Evolutionary conservation across 352 stramenopile species (phyloP).

Genomic region (Phytopythium kandeliae): DNA sequence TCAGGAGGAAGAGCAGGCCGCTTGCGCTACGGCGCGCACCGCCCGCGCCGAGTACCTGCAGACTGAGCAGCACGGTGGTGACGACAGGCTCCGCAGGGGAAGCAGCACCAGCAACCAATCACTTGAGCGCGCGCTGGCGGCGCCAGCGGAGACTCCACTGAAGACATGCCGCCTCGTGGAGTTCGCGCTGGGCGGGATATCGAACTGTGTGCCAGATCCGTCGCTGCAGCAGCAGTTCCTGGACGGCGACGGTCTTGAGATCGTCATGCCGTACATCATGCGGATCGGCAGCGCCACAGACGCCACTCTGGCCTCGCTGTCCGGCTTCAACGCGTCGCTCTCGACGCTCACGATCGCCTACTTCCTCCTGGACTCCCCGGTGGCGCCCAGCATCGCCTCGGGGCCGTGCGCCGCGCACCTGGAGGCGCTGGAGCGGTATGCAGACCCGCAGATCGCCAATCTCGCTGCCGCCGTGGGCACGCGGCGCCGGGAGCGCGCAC

Average conservation of each 20-base stretch:
- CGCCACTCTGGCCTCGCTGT: neutral
- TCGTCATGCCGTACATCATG: slow-evolving; percentile 39
- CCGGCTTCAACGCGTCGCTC: slow-evolving; percentile 38
- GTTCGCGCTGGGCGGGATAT: slow-evolving; percentile 71
- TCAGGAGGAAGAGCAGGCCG: slow-evolving; percentile 14
- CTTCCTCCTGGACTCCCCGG: slow-evolving; percentile 60
- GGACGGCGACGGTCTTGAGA: slow-evolving; percentile 33
- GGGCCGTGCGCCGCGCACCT: slow-evolving; percentile 28
- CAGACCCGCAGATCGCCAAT: slow-evolving; percentile 43
- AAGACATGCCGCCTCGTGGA: slow-evolving; percentile 39
- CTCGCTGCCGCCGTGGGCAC: slow-evolving; percentile 30
- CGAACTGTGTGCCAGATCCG: slow-evolving; percentile 67
- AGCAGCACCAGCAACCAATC: no score
- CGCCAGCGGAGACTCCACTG: neutral
- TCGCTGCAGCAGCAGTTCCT: slow-evolving; percentile 53
- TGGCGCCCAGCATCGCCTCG: slow-evolving; percentile 34
- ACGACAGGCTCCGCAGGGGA: no score
- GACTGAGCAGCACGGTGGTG: neutral
- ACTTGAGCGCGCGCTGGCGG: slow-evolving; percentile 1
- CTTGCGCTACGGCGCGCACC: neutral
- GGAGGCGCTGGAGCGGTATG: slow-evolving; percentile 21
- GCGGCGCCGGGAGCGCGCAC: slow-evolving; percentile 29
- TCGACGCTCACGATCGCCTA: slow-evolving; percentile 54
- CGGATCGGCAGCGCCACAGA: slow-evolving; percentile 1
- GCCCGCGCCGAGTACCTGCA: neutral